These are phyloP conservation scores for Pisolithus orientalis DNA, from an alignment of 768 basidiomycete species.

Conservation along the genomic window DNA sequence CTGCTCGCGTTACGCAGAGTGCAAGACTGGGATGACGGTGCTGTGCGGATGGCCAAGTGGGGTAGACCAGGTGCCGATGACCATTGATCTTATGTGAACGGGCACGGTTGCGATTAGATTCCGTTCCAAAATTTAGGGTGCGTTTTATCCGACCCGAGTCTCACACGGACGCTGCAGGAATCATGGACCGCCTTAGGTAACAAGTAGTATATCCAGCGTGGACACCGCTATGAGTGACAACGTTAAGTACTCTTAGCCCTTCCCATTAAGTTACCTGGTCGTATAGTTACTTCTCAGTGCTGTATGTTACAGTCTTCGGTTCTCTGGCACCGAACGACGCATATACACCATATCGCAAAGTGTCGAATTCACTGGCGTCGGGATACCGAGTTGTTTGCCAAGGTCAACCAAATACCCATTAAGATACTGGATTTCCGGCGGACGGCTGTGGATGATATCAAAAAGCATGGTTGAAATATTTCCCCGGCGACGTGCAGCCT, in stretches of 20 bases:
- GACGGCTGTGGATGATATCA: constrained; percentile 55
- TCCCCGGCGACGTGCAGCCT: constrained; percentile 42
- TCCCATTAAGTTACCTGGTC: constrained; percentile 3
- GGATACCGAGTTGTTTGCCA: constrained; percentile 50
- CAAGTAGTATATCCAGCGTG: not conserved
- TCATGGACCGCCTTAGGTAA: not conserved
- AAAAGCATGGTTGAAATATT: constrained; percentile 81
- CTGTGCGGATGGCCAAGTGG: constrained; percentile 49
- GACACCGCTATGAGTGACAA: not conserved
- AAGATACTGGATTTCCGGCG: constrained; percentile 76
- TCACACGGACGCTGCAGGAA: not conserved
- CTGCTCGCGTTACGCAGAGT: constrained; percentile 60
- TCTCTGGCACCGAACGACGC: constrained; percentile 49
- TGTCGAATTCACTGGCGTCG: constrained; percentile 51
- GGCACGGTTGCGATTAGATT: no score
- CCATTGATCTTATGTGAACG: constrained; percentile 27
- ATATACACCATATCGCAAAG: constrained; percentile 55
- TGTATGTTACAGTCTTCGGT: constrained; percentile 29
- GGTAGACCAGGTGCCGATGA: constrained; percentile 51
- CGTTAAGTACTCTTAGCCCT: not conserved
- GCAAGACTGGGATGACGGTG: constrained; percentile 58
- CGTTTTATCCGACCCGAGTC: not conserved
- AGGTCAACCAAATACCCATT: constrained; percentile 74
- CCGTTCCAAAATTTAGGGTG: no score
- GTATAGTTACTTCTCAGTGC: not conserved